Evolutionary conservation across 2,329 filamentous ascomycete species (phyloP).

Genomic region (Cercospora berteroae): DNA sequence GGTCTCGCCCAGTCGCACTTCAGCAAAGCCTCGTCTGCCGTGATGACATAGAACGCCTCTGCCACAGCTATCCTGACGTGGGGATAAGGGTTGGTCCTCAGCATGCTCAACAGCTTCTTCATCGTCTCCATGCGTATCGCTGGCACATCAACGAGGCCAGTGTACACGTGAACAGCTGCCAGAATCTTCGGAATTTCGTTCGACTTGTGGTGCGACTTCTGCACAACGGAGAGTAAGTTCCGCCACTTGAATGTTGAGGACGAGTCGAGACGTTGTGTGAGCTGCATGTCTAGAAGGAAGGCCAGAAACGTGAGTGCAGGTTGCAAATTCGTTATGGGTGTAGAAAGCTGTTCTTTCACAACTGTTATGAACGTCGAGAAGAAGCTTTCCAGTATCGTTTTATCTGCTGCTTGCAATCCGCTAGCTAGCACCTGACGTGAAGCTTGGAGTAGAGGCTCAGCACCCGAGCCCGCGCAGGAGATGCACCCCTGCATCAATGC

Average conservation of each 20-base stretch:
- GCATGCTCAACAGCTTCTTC: conserved; percentile 68
- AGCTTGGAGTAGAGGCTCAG: conserved; percentile 69
- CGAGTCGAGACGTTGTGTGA: conserved; percentile 41
- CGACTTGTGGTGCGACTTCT: conserved; percentile 79
- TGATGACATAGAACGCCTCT: conserved; percentile 43
- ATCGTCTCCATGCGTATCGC: conserved; percentile 56
- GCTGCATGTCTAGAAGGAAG: conserved; percentile 59
- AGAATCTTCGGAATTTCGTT: conserved; percentile 78
- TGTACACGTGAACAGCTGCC: conserved; percentile 77
- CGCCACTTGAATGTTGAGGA: conserved; percentile 58
- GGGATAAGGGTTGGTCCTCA: conserved; percentile 76
- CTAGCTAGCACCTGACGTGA: conserved; percentile 64
- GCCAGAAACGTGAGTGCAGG: conserved; percentile 74
- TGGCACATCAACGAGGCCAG: conserved; percentile 60
- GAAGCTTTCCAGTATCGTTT: conserved; percentile 13
- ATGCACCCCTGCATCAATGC: conserved; percentile 65
- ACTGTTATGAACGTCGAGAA: conserved; percentile 28
- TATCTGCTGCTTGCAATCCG: conserved; percentile 31
- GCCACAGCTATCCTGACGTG: conserved; percentile 56
- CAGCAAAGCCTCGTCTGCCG: conserved; percentile 34
- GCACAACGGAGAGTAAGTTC: conserved; percentile 65
- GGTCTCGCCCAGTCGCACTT: conserved; percentile 27
- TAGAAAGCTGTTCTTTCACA: conserved; percentile 24
- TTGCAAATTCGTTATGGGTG: conserved; percentile 21
- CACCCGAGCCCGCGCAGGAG: conserved; percentile 73